Evolutionary conservation across 129 eudicot genomes (phyloP).

Genomic region (Helianthus tuberosus): DNA sequence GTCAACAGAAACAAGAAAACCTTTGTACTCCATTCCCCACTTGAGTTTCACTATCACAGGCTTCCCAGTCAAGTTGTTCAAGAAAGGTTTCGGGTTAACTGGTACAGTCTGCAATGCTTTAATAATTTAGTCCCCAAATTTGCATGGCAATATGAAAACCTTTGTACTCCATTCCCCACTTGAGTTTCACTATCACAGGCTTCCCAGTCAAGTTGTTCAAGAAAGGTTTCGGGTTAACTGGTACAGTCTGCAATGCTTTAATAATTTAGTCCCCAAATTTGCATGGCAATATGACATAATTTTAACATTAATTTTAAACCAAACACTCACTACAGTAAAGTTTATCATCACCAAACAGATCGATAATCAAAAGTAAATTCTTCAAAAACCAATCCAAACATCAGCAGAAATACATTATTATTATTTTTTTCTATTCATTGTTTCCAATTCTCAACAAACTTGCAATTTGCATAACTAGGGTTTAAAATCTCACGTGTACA

Average conservation of each 20-base stretch:
- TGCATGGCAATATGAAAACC: constrained; percentile 51
- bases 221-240: constrained; percentile 86
- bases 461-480: too few relatives aligned
- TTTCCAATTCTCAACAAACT: too few relatives aligned
- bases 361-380: too few relatives aligned
- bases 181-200: constrained; percentile 76
- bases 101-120: constrained; percentile 63
- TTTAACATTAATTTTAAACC: neutral
- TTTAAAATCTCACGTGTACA: too few relatives aligned
- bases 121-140: constrained; percentile 17
- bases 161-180: constrained; percentile 97
- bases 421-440: too few relatives aligned
- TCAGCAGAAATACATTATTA: too few relatives aligned
- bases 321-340: too few relatives aligned
- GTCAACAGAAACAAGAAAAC: constrained; percentile 83
- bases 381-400: too few relatives aligned
- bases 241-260: constrained; percentile 58
- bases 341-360: too few relatives aligned
- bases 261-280: constrained; percentile 12
- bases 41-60: constrained; percentile 79
- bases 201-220: constrained; percentile 91
- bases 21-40: constrained; percentile 98
- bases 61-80: constrained; percentile 91
- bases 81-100: constrained; percentile 82
- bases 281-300: neutral